phyloP scores from a whole-genome alignment of 2,329 filamentous ascomycete species.

The Fusarium neocosmosporiellum region DNA sequence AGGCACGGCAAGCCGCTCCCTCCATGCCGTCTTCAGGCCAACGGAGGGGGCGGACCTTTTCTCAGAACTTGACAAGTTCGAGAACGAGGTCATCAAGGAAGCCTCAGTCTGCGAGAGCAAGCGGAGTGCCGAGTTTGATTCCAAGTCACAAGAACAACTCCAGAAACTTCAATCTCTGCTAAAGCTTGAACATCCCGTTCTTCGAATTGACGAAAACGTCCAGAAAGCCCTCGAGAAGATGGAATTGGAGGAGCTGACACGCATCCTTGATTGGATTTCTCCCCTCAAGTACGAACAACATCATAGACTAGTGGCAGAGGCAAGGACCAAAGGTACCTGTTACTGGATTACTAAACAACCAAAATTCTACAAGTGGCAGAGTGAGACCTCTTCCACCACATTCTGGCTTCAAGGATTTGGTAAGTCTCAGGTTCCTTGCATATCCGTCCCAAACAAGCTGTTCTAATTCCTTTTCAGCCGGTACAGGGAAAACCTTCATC shows the following conservation, averaged over 20 bases:
- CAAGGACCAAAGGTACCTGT: not conserved
- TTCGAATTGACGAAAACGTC: not conserved
- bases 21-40: not conserved
- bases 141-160: not conserved
- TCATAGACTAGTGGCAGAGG: not conserved
- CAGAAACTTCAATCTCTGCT: not conserved
- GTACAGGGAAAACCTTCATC: not conserved
- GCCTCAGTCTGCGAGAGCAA: not conserved
- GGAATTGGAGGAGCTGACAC: not conserved
- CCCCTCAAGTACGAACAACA: not conserved
- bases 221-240: not conserved
- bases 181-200: not conserved
- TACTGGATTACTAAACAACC: not conserved
- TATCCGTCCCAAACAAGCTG: too few relatives aligned
- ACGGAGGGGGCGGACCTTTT: not conserved
- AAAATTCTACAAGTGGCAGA: not conserved
- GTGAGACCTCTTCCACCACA: not conserved
- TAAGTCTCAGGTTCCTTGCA: not conserved
- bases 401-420: not conserved
- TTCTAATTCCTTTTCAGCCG: not conserved
- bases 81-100: not conserved
- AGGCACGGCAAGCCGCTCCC: not conserved
- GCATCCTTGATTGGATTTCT: not conserved
- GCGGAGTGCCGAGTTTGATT: not conserved
- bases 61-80: not conserved